Conservation (phyloP, 2,329 filamentous ascomycete genomes). For the Ophiostoma himal-ulmi region DNA sequence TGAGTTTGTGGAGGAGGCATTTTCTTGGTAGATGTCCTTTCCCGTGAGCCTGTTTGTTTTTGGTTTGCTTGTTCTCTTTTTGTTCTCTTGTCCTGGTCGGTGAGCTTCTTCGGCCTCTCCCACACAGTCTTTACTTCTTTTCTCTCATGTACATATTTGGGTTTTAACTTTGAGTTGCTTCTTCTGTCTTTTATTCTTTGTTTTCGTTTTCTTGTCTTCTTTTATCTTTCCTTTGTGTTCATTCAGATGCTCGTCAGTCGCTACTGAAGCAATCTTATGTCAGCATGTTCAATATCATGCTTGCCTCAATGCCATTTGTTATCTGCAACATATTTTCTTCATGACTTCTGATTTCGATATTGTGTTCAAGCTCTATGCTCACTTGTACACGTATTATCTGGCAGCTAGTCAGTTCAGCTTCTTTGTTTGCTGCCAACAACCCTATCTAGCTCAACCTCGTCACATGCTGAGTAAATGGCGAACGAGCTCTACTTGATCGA, state of each 20-base stretch:
- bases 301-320: neutral
- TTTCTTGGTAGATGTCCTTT: slow-evolving; percentile 46
- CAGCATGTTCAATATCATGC: neutral
- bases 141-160: slow-evolving; percentile 10
- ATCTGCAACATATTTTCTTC: neutral
- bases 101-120: neutral
- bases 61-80: neutral
- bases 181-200: neutral
- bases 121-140: slow-evolving; percentile 10
- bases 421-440: neutral
- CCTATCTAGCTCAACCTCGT: neutral
- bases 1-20: slow-evolving; percentile 75
- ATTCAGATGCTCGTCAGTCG: slow-evolving; percentile 10
- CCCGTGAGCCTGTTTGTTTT: neutral
- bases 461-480: neutral
- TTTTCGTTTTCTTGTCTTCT: neutral
- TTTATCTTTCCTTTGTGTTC: neutral
- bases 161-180: neutral
- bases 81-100: slow-evolving; percentile 1
- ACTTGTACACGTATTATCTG: neutral
- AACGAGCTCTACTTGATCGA: no score
- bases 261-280: slow-evolving; percentile 1
- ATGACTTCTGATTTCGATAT: neutral
- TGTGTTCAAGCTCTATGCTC: neutral
- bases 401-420: neutral